A percentile compares a stretch with the other conserved stretches of the same genome.
Conservation (phyloP, 495 filamentous ascomycete species). For the Tuber umbilicatum region DNA sequence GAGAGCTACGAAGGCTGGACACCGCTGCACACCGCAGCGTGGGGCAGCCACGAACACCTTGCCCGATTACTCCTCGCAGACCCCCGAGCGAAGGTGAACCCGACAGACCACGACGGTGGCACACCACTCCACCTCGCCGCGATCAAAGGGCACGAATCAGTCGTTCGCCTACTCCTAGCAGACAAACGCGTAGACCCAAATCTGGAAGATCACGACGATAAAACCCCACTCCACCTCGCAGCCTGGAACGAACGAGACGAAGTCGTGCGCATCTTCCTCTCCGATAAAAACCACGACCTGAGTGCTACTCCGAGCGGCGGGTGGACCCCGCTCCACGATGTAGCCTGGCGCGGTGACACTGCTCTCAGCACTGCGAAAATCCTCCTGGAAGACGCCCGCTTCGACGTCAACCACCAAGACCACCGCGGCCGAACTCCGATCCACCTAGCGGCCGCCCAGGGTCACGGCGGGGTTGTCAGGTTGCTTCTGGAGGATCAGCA, state of each 20-base stretch:
- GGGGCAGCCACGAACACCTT: not conserved
- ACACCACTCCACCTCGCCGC: not conserved
- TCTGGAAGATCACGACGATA: not conserved
- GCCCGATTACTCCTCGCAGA: not conserved
- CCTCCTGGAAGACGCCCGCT: not conserved
- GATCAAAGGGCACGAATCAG: not conserved
- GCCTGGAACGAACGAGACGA: not conserved
- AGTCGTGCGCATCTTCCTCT: not conserved
- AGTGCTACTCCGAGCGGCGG: not conserved
- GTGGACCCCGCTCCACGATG: not conserved
- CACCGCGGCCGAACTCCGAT: not conserved
- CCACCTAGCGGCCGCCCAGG: not conserved
- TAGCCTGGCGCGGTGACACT: not conserved
- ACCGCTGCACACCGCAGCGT: not conserved
- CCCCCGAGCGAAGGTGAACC: not conserved
- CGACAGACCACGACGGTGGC: not conserved
- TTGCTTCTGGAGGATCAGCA: not conserved
- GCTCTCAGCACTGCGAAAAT: not conserved
- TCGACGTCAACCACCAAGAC: not conserved
- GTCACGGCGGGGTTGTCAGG: not conserved
- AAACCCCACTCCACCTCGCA: not conserved
- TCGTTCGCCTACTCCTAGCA: not conserved
- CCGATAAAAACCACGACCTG: not conserved
- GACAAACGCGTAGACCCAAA: not conserved
- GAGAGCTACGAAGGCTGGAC: not conserved